Conservation (phyloP, 1,284 basidiomycete species). For the Puccinia coronata region DNA sequence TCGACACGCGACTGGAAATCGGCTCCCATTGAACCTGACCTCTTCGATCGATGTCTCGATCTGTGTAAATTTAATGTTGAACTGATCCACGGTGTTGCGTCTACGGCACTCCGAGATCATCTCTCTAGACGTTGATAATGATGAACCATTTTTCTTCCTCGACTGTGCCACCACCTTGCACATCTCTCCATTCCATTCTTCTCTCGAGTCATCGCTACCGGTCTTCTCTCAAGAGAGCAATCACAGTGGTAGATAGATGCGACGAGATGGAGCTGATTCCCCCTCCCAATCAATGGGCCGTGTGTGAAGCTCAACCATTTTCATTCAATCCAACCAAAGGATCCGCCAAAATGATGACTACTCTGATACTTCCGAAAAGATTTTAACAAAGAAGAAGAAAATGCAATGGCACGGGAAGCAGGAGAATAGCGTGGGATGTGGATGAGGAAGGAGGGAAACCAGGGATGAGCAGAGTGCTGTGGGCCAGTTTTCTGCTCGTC, state of each 20-base stretch:
- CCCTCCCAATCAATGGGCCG: too few relatives aligned
- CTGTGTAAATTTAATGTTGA: slow-evolving; percentile 6
- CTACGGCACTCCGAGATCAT: slow-evolving; percentile 19
- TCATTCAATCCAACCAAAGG: not conserved
- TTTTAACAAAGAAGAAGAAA: slow-evolving; percentile 8
- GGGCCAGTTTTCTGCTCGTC: not conserved
- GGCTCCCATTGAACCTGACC: not conserved
- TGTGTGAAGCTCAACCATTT: too few relatives aligned
- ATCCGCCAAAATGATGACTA: slow-evolving; percentile 26
- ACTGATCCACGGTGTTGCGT: slow-evolving; percentile 18
- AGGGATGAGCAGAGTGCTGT: not conserved
- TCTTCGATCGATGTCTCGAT: slow-evolving; percentile 24
- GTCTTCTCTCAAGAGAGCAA: not conserved
- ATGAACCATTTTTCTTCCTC: not conserved
- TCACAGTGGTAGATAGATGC: too few relatives aligned
- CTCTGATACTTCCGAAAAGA: slow-evolving; percentile 20
- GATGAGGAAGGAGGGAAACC: not conserved
- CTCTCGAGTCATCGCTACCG: not conserved
- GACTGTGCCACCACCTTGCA: not conserved
- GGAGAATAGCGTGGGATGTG: not conserved
- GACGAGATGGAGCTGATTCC: too few relatives aligned
- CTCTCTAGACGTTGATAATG: not conserved
- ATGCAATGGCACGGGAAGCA: not conserved
- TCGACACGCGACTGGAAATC: slow-evolving; percentile 22
- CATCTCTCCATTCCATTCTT: not conserved